Evolutionary conservation across 441 rosid species (phyloP).

Genomic region (Aquilaria agallochum): DNA sequence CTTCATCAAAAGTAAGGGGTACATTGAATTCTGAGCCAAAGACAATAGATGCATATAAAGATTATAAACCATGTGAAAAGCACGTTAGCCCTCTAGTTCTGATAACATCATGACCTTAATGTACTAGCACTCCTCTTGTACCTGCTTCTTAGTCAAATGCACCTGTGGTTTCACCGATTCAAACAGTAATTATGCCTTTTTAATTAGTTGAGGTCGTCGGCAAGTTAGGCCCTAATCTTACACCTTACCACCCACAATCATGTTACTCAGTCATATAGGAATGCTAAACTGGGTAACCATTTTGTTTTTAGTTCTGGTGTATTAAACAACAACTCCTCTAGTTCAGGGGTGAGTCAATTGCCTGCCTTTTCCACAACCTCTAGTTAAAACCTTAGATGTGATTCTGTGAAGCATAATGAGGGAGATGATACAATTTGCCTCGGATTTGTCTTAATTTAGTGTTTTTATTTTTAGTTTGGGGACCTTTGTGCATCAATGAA

Average conservation of each 20-base stretch:
- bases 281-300: conserved; percentile 75
- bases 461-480: too few relatives aligned
- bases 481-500: too few relatives aligned
- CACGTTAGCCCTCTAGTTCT: conserved; percentile 27
- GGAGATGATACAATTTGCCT: too few relatives aligned
- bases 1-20: conserved; percentile 11
- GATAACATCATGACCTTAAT: conserved; percentile 69
- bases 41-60: neutral
- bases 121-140: conserved; percentile 58
- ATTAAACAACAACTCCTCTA: conserved; percentile 40
- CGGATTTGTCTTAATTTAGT: too few relatives aligned
- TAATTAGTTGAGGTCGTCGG: conserved; percentile 87
- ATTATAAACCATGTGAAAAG: conserved; percentile 41
- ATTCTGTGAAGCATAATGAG: too few relatives aligned
- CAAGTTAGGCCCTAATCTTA: conserved; percentile 62
- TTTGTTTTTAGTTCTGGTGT: conserved; percentile 51
- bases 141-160: conserved; percentile 56
- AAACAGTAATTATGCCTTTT: conserved; percentile 54
- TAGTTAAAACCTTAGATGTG: too few relatives aligned
- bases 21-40: conserved; percentile 13
- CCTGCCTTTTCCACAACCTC: conserved; percentile 38
- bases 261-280: conserved; percentile 74
- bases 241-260: conserved; percentile 41
- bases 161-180: conserved; percentile 54
- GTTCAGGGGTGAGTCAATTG: conserved; percentile 40